phyloP scores from a whole-genome alignment of 2,329 filamentous ascomycete genomes.

The Domatiomyces globalis region DNA sequence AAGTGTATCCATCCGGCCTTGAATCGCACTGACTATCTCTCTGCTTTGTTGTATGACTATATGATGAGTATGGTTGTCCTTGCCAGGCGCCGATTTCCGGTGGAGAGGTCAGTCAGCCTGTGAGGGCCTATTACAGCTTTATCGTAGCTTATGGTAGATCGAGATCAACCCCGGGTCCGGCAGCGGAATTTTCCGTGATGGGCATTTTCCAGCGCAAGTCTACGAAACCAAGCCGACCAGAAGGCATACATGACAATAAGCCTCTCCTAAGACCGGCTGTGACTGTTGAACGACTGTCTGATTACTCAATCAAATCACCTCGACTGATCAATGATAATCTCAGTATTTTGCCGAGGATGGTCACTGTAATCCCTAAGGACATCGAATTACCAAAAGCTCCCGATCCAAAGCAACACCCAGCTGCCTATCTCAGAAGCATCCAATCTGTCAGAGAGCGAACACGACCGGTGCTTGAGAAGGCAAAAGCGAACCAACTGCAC shows the following conservation, averaged over 20 bases:
- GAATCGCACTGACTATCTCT: no score
- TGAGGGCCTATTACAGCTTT: no score
- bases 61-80: no score
- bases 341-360: conserved; percentile 5
- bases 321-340: conserved; percentile 10
- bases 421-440: conserved; percentile 79
- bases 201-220: conserved; percentile 30
- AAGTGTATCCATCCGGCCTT: no score
- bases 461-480: conserved; percentile 59
- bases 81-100: no score
- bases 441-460: conserved; percentile 72
- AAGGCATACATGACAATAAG: conserved; percentile 6
- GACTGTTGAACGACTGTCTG: conserved; percentile 10
- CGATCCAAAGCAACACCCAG: conserved; percentile 76
- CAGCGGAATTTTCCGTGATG: conserved; percentile 24
- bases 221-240: conserved; percentile 28
- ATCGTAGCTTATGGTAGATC: no score
- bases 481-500: conserved; percentile 58
- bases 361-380: conserved; percentile 43
- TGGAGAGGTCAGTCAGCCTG: no score
- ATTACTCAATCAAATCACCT: conserved; percentile 17
- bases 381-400: conserved; percentile 71
- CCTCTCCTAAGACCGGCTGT: conserved; percentile 5
- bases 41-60: no score
- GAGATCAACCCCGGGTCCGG: no score